phyloP scores from a whole-genome alignment of 2,329 filamentous ascomycete genomes.

The Plectosphaerella cucumerina region DNA sequence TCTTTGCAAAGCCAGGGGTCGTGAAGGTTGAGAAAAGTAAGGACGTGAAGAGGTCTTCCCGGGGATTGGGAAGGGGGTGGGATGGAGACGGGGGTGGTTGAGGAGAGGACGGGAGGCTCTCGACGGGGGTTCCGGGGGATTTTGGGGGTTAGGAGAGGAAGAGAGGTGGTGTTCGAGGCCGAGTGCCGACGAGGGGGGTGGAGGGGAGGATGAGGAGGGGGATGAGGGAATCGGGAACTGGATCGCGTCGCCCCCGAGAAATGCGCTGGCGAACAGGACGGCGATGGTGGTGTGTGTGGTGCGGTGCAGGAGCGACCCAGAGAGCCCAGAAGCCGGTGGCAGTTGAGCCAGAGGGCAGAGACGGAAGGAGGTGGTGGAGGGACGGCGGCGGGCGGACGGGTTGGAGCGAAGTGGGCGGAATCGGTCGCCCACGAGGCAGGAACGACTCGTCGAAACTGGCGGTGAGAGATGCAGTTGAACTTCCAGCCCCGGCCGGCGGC shows the following conservation, averaged over 20 bases:
- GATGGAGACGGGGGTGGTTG: slow-evolving; percentile 7
- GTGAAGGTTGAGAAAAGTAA: slow-evolving; percentile 6
- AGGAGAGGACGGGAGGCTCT: slow-evolving; percentile 4
- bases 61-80: background rate
- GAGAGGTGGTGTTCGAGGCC: background rate
- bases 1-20: slow-evolving; percentile 27
- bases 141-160: slow-evolving; percentile 1
- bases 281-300: slow-evolving; percentile 5
- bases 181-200: slow-evolving; percentile 6
- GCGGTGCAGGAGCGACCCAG: slow-evolving; percentile 5
- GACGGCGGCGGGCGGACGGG: too few species aligned
- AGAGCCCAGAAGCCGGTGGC: too few species aligned
- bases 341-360: too few species aligned
- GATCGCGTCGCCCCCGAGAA: background rate
- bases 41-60: slow-evolving; percentile 1
- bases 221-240: too few species aligned
- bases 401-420: slow-evolving; percentile 12
- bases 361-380: background rate
- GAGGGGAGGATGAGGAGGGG: slow-evolving; percentile 3
- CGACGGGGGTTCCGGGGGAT: slow-evolving; percentile 3
- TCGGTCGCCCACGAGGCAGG: slow-evolving; percentile 11
- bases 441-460: slow-evolving; percentile 20
- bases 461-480: slow-evolving; percentile 21
- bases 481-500: slow-evolving; percentile 19
- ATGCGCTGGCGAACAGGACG: slow-evolving; percentile 6